These are phyloP conservation scores for Verticillium klebahnii DNA, from an alignment of 2,329 filamentous ascomycete genomes.

Conservation along the genomic window DNA sequence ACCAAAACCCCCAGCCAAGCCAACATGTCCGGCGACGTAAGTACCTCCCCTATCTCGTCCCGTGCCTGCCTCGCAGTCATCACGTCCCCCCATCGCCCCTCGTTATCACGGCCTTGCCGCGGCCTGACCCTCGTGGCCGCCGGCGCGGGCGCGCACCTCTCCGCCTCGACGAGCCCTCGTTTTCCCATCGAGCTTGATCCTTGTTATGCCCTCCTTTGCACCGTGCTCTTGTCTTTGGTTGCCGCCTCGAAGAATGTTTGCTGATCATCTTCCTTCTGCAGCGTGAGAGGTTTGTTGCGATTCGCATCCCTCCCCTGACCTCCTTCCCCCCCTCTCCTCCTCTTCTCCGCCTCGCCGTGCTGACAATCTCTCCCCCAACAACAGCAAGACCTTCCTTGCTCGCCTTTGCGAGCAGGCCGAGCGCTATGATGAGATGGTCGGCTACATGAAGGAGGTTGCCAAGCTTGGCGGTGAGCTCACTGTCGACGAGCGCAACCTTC, in stretches of 20 bases:
- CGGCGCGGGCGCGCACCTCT: constrained; percentile 2
- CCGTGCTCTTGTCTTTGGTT: background rate
- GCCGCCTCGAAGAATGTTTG: constrained; percentile 13
- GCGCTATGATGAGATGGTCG: constrained; percentile 99
- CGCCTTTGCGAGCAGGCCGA: constrained; percentile 99
- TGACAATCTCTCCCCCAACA: constrained; percentile 12
- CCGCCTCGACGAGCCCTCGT: background rate
- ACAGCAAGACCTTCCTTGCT: constrained; percentile 99
- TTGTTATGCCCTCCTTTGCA: background rate
- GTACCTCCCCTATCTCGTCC: constrained; percentile 9
- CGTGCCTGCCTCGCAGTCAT: constrained; percentile 7
- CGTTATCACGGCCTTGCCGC: constrained; percentile 4
- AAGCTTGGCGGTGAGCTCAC: constrained; percentile 77
- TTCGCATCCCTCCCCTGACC: constrained; percentile 3
- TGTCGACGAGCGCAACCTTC: constrained; percentile 97
- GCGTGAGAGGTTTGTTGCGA: constrained; percentile 61
- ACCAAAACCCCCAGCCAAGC: background rate
- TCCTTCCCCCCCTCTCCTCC: constrained; percentile 6
- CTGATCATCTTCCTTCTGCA: constrained; percentile 36
- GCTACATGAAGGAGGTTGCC: constrained; percentile 99
- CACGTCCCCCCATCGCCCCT: constrained; percentile 9
- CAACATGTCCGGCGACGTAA: constrained; percentile 16
- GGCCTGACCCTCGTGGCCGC: background rate
- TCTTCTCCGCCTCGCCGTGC: constrained; percentile 8
- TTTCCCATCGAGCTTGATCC: background rate